A percentile compares a stretch with the other conserved stretches of the same genome.
Conservation (phyloP, 352 stramenopile species). For the Phytophthora pinifolia region DNA sequence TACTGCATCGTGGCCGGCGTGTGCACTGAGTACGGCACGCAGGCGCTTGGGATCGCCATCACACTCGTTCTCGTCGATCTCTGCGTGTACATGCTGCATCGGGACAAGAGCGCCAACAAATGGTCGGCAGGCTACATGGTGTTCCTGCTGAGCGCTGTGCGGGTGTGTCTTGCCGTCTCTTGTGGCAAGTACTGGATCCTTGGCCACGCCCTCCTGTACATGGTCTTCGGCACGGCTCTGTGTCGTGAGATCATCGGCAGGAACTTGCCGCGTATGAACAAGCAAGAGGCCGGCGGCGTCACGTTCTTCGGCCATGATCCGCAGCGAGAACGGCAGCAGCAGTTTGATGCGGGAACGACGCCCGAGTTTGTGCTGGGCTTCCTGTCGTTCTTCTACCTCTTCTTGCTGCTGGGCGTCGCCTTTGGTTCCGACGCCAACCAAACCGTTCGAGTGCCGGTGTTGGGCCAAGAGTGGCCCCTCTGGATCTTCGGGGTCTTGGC, state of each 20-base stretch:
- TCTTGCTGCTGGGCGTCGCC: conserved; percentile 73
- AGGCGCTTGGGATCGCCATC: conserved; percentile 61
- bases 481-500: conserved; percentile 88
- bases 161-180: conserved; percentile 68
- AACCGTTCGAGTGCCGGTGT: conserved; percentile 48
- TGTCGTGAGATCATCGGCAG: conserved; percentile 83
- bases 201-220: conserved; percentile 76
- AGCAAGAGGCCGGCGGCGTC: conserved; percentile 77
- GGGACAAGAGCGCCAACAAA: conserved; percentile 48
- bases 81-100: conserved; percentile 74
- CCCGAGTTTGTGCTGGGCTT: conserved; percentile 84
- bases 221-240: conserved; percentile 75
- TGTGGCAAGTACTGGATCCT: conserved; percentile 82
- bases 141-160: conserved; percentile 69
- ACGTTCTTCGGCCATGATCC: conserved; percentile 86
- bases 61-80: conserved; percentile 74
- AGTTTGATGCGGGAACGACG: conserved; percentile 75
- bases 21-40: conserved; percentile 57
- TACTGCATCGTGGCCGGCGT: conserved; percentile 62
- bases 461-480: conserved; percentile 71
- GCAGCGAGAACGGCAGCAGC: conserved; percentile 46
- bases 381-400: conserved; percentile 86
- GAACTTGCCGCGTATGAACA: conserved; percentile 80
- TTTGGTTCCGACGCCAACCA: conserved; percentile 62
- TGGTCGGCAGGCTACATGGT: conserved; percentile 86